Conservation (phyloP, 441 rosid species). For the Geranium incanum region DNA sequence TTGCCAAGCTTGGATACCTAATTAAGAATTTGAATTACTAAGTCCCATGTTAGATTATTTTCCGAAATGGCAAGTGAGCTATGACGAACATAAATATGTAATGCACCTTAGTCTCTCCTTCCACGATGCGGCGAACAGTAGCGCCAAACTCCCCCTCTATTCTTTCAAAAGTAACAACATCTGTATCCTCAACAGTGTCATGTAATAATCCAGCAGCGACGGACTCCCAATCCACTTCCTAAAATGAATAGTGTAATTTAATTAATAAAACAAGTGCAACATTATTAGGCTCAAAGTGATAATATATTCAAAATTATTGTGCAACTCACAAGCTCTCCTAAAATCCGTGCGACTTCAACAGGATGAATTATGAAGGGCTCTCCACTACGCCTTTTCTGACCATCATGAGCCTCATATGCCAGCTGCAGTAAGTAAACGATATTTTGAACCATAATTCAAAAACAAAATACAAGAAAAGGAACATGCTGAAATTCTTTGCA, state of each 20-base stretch:
- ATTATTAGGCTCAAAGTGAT: conserved; percentile 14
- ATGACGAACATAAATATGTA: conserved; percentile 15
- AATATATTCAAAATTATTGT: conserved; percentile 14
- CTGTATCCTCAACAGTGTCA: conserved; percentile 97
- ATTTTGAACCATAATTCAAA: conserved; percentile 20
- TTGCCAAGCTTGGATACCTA: conserved; percentile 96
- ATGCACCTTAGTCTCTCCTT: conserved; percentile 97
- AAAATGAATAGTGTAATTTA: conserved; percentile 25
- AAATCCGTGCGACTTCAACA: conserved; percentile 85
- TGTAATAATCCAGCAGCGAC: conserved; percentile 93
- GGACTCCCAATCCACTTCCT: conserved; percentile 99
- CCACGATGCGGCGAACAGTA: conserved; percentile 79
- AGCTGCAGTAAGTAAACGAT: conserved; percentile 44
- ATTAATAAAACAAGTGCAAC: conserved; percentile 21
- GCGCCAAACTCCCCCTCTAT: conserved; percentile 90
- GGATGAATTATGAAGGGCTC: conserved; percentile 92
- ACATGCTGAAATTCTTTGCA: conserved; percentile 11
- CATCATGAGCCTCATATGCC: conserved; percentile 91
- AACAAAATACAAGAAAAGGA: conserved; percentile 2
- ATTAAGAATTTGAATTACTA: conserved; percentile 4
- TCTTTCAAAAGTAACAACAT: conserved; percentile 85
- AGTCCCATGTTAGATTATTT: neutral
- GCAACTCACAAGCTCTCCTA: conserved; percentile 87
- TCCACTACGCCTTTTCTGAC: conserved; percentile 88
- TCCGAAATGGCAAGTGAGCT: conserved; percentile 8